Conservation (phyloP, 768 basidiomycete species). For the Lepiota venenata region DNA sequence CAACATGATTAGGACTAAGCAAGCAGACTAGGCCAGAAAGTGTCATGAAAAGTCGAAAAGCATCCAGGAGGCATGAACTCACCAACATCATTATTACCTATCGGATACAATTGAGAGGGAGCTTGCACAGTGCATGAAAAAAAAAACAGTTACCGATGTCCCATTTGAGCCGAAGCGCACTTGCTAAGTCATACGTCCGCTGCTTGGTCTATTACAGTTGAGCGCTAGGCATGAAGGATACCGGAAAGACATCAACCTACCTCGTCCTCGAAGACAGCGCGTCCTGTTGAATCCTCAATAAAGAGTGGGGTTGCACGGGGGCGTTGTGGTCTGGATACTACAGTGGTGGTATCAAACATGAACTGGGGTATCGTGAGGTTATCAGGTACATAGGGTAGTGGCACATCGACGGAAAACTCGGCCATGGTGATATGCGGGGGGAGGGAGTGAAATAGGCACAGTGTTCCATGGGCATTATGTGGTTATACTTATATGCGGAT, state of each 20-base stretch:
- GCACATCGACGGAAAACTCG: constrained; percentile 28
- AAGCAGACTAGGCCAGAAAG: constrained; percentile 46
- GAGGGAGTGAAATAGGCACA: background rate
- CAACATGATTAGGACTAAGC: constrained; percentile 62
- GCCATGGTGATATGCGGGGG: constrained; percentile 23
- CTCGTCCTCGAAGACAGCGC: constrained; percentile 40
- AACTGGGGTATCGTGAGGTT: constrained; percentile 66
- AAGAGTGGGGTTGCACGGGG: constrained; percentile 48
- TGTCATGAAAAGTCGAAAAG: background rate
- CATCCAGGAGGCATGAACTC: constrained; percentile 15
- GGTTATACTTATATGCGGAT: constrained; percentile 4
- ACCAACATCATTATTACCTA: constrained; percentile 55
- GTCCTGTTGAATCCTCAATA: constrained; percentile 53
- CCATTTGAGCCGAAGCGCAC: constrained; percentile 46
- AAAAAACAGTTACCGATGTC: constrained; percentile 36
- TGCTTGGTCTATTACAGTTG: constrained; percentile 22
- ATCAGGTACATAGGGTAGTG: constrained; percentile 51
- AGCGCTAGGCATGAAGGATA: background rate
- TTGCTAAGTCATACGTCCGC: constrained; percentile 51
- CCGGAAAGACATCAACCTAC: constrained; percentile 26
- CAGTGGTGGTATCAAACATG: constrained; percentile 44
- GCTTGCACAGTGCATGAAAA: background rate
- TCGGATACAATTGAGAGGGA: constrained; percentile 4
- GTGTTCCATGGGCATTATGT: too few relatives aligned
- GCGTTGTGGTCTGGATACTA: constrained; percentile 42